Evolutionary conservation across 2,329 filamentous ascomycete species (phyloP).

Genomic region (Penicillium sp.): DNA sequence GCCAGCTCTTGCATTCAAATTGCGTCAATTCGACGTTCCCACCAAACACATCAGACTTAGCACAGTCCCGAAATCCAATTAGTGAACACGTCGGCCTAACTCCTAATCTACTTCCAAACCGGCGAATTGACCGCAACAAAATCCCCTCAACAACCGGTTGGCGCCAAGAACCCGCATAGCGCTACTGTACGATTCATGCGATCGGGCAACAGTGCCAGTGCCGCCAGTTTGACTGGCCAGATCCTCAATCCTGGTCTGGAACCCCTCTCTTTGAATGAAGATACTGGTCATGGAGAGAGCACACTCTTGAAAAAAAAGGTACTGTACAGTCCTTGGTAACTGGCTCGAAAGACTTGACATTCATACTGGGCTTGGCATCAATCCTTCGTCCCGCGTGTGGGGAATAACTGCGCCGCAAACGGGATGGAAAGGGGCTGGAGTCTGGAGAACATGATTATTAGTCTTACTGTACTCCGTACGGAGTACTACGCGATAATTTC

Average conservation of each 20-base stretch:
- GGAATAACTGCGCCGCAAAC: constrained; percentile 21
- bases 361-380: constrained; percentile 19
- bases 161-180: constrained; percentile 10
- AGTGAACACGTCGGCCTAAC: constrained; percentile 3
- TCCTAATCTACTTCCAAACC: neutral
- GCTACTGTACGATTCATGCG: constrained; percentile 16
- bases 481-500: neutral
- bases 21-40: neutral
- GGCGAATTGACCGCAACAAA: constrained; percentile 8
- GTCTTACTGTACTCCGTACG: neutral
- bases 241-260: neutral
- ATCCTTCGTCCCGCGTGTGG: constrained; percentile 19
- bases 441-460: neutral
- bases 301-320: neutral
- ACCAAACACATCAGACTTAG: neutral
- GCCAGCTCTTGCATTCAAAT: neutral
- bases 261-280: neutral
- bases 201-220: constrained; percentile 13
- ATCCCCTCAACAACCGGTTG: constrained; percentile 11
- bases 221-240: constrained; percentile 3
- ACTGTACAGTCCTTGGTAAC: neutral
- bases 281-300: neutral
- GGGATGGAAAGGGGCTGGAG: constrained; percentile 6
- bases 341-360: neutral
- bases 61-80: neutral